A percentile compares a stretch with the other conserved stretches of the same genome.
Conservation (phyloP, 2,329 filamentous ascomycete species). For the Penicillium sp. region DNA sequence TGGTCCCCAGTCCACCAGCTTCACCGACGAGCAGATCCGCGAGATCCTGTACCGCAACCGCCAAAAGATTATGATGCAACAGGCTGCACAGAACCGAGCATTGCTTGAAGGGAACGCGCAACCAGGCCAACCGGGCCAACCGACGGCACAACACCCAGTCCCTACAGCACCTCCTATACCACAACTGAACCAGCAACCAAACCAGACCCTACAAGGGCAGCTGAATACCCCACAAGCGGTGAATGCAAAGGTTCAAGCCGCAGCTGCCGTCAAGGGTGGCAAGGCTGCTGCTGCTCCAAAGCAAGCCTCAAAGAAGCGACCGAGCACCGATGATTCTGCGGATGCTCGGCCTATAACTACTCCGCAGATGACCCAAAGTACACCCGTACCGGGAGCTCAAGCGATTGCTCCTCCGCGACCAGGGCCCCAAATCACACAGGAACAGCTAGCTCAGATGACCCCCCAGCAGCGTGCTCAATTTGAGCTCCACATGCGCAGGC, state of each 20-base stretch:
- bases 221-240: constrained; percentile 30
- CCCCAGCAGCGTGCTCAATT: constrained; percentile 44
- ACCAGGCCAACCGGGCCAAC: constrained; percentile 27
- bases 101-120: constrained; percentile 24
- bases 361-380: constrained; percentile 28
- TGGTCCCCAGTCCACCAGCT: constrained; percentile 33
- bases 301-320: constrained; percentile 45
- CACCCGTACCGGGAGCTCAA: constrained; percentile 18
- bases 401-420: constrained; percentile 24
- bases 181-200: constrained; percentile 25
- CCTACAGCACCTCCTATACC: constrained; percentile 23
- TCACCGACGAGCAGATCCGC: constrained; percentile 47
- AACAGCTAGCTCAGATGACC: constrained; percentile 42
- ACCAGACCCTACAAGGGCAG: constrained; percentile 25
- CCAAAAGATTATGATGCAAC: constrained; percentile 37
- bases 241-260: constrained; percentile 32
- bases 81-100: constrained; percentile 31
- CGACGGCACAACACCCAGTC: constrained; percentile 23
- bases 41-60: constrained; percentile 36
- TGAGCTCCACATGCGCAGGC: constrained; percentile 38
- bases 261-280: constrained; percentile 26
- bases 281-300: constrained; percentile 31
- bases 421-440: constrained; percentile 30
- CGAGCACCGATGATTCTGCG: constrained; percentile 48
- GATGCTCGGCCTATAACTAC: constrained; percentile 44